Percentiles rank a stretch among this genome's conserved stretches.
Evolutionary conservation across 345 rosid genomes (phyloP).

Genomic region (Eucalyptus coolabah): DNA sequence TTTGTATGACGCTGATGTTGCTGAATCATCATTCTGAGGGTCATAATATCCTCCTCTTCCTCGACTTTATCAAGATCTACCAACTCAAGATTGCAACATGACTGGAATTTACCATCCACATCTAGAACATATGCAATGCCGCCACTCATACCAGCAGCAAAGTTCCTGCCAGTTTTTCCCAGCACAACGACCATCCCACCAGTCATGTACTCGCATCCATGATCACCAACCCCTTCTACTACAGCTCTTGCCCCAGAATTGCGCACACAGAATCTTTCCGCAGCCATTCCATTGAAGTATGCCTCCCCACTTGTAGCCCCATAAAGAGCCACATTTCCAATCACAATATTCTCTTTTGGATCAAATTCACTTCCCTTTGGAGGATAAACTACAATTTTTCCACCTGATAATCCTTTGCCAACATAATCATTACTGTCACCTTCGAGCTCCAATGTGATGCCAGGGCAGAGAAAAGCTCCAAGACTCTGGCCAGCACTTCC

Average conservation of each 20-base stretch:
- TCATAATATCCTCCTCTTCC: conserved; percentile 82
- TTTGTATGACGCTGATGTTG: conserved; percentile 90
- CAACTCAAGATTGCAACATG: conserved; percentile 80
- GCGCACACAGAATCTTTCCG: conserved; percentile 97
- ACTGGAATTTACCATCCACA: conserved; percentile 61
- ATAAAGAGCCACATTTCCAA: conserved; percentile 95
- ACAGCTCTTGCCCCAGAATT: conserved; percentile 98
- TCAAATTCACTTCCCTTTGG: conserved; percentile 83
- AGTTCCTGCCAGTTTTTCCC: conserved; percentile 96
- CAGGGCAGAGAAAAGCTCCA: conserved; percentile 94
- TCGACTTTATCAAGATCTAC: conserved; percentile 96
- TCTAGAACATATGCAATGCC: conserved; percentile 95
- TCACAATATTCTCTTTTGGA: conserved; percentile 92
- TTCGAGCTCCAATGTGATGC: conserved; percentile 82
- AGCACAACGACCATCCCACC: conserved; percentile 96
- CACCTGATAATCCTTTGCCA: conserved; percentile 98
- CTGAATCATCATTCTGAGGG: conserved; percentile 91
- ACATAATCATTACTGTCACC: conserved; percentile 98
- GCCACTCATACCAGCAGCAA: conserved; percentile 99
- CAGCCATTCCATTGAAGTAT: conserved; percentile 98
- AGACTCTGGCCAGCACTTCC: conserved; percentile 99
- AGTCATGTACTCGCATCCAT: conserved; percentile 99
- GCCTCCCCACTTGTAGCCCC: conserved; percentile 95
- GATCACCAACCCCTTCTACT: conserved; percentile 99
- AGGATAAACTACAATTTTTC: conserved; percentile 89